Percentiles rank a stretch among this genome's conserved stretches.
Evolutionary conservation across 805 yeast genomes (phyloP).

Genomic region (Nakazawaea populi): DNA sequence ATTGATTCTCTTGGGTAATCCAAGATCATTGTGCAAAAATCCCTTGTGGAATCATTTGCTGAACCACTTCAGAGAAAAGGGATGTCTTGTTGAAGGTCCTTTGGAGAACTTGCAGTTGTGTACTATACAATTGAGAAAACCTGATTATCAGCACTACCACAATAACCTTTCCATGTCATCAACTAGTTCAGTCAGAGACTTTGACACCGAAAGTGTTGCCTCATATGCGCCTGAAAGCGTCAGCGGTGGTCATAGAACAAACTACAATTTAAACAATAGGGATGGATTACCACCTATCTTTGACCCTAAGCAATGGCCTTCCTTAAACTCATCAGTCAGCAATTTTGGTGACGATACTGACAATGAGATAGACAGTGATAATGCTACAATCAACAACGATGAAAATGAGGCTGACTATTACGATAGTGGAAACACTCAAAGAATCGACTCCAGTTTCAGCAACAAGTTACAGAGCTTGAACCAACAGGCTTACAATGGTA

Average conservation of each 20-base stretch:
- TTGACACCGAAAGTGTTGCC: constrained; percentile 32
- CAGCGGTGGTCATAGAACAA: constrained; percentile 15
- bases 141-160: constrained; percentile 10
- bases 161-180: constrained; percentile 10
- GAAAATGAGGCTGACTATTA: constrained; percentile 2
- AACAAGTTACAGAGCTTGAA: constrained; percentile 19
- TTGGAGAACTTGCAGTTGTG: constrained; percentile 73
- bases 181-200: constrained; percentile 19
- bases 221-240: constrained; percentile 27
- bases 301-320: constrained; percentile 14
- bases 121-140: constrained; percentile 45
- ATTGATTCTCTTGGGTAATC: constrained; percentile 76
- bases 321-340: constrained; percentile 3
- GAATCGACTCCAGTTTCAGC: constrained; percentile 24
- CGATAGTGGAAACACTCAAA: not conserved
- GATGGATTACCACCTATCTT: constrained; percentile 16
- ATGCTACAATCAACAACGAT: constrained; percentile 5
- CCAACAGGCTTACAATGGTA: not conserved
- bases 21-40: constrained; percentile 66
- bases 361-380: not conserved
- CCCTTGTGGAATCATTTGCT: constrained; percentile 74
- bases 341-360: constrained; percentile 2
- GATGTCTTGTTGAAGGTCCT: constrained; percentile 87
- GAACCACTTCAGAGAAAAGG: constrained; percentile 73
- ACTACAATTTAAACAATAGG: constrained; percentile 9